These are phyloP conservation scores for Clarireedia hainanense DNA, from an alignment of 2,329 filamentous ascomycete genomes.

Conservation along the genomic window DNA sequence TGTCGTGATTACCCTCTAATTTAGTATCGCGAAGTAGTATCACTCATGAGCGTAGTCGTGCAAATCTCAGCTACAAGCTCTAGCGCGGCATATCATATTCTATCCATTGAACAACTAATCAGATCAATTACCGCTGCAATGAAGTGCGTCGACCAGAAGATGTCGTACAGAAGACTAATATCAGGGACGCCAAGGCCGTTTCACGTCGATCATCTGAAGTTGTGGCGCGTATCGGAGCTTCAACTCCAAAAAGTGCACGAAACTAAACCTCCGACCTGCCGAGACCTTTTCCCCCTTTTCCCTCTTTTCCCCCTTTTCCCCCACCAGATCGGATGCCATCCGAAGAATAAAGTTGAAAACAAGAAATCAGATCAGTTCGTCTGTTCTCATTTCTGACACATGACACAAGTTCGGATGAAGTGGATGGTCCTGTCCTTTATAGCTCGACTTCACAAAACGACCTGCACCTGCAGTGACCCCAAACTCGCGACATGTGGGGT, in stretches of 20 bases:
- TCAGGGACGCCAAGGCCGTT: not conserved
- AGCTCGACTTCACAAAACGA: no score
- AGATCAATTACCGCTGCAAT: not conserved
- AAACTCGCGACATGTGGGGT: slow-evolving; percentile 1
- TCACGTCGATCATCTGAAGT: slow-evolving; percentile 5
- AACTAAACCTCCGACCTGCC: not conserved
- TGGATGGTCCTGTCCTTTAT: no score
- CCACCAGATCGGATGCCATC: not conserved
- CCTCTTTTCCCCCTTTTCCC: no score
- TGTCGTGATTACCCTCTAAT: no score
- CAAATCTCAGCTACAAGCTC: no score
- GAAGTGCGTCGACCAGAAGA: not conserved
- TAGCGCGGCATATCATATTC: no score
- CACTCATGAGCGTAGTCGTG: no score
- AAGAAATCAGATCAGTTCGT: not conserved
- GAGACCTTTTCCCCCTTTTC: not conserved
- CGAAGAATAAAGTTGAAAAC: slow-evolving; percentile 3
- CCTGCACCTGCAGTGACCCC: no score
- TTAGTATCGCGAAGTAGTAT: no score
- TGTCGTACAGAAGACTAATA: not conserved
- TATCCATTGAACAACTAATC: not conserved
- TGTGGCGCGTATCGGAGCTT: not conserved
- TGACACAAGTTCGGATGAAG: not conserved
- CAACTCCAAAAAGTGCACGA: not conserved
- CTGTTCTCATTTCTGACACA: not conserved